A percentile compares a stretch with the other conserved stretches of the same genome.
Conservation (phyloP, 2,329 filamentous ascomycete species). For the Penicillium sp. region DNA sequence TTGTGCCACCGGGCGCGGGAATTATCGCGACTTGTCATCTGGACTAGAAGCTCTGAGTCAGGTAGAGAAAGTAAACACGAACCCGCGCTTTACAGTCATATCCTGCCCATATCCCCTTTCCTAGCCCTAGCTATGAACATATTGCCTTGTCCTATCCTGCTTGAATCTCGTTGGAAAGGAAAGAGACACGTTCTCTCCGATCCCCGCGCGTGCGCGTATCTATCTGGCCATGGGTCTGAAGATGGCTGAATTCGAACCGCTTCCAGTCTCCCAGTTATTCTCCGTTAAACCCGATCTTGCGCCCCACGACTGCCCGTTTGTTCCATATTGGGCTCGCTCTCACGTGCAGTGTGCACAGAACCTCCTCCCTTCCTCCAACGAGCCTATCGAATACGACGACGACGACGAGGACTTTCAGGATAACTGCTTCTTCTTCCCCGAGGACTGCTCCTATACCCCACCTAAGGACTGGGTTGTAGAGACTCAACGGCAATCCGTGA, state of each 20-base stretch:
- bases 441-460: conserved; percentile 44
- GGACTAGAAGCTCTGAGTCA: conserved; percentile 2
- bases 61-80: background rate
- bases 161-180: conserved; percentile 5
- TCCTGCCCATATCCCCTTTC: background rate
- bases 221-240: conserved; percentile 20
- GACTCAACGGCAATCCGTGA: conserved; percentile 14
- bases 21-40: conserved; percentile 19
- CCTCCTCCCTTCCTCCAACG: conserved; percentile 39
- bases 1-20: conserved; percentile 19
- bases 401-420: conserved; percentile 44
- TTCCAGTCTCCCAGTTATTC: conserved; percentile 22
- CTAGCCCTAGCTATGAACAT: conserved; percentile 12
- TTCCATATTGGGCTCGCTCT: conserved; percentile 42
- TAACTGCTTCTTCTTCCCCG: conserved; percentile 47
- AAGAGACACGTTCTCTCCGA: conserved; percentile 1
- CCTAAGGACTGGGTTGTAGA: conserved; percentile 32
- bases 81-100: background rate
- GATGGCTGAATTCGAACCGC: conserved; percentile 29
- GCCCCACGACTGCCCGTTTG: conserved; percentile 25
- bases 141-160: conserved; percentile 6
- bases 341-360: conserved; percentile 41
- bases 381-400: conserved; percentile 46
- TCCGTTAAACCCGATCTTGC: conserved; percentile 7
- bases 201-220: background rate